Base-by-base conservation (phyloP, 2,329 filamentous ascomycete species). In the Niveomyces coronatus region DNA sequence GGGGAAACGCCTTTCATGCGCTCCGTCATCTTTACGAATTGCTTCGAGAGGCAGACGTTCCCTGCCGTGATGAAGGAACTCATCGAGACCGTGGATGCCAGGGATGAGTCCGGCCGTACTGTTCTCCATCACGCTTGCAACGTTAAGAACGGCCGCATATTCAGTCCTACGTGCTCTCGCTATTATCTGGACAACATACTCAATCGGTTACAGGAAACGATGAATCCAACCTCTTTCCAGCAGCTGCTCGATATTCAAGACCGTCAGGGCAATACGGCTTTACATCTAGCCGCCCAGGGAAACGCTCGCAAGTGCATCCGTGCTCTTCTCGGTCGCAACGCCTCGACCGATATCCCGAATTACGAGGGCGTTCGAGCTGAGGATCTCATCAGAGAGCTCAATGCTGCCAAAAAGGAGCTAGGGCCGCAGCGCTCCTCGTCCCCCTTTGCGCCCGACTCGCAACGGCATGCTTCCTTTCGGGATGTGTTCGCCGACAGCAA, bases 1-100 rank as follows among this genome's bases (percentile, higher is more conserved):
- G 82, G 82, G 41, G 89, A 96, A 61, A 96, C 91, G 0, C 89
- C 91, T 0, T 74, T 98, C 24, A 95, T 98, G 76, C 82, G 88
- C 30, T 84, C 86, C 5, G 88, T 96, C 40, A 76, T 93, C 54
- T 98, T 96, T 59, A 96, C 89, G 31, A 98, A 98, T 59, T 94
- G 91, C 56, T 91, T 81, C 57, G 91, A 96, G 57, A 94, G 91
- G 62, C 77, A 86, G 48, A 88, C 85, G 1, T 95, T 96, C 63
- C 83, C 86, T 0, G 73, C 74, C 16, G 79, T 98, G 40, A 77
- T 94, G 50, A 82, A 83, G 47, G 77, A 94, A 45, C 72, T 98
- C 4, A 78, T 88, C 36, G 76, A 81, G 26, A 95, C 89, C 1
- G 78, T 94, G 27, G 79, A 82, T 37, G 76, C 77, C 42, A 74